Conservation (phyloP, 2,329 filamentous ascomycete genomes). For the Fusarium mundagurra region DNA sequence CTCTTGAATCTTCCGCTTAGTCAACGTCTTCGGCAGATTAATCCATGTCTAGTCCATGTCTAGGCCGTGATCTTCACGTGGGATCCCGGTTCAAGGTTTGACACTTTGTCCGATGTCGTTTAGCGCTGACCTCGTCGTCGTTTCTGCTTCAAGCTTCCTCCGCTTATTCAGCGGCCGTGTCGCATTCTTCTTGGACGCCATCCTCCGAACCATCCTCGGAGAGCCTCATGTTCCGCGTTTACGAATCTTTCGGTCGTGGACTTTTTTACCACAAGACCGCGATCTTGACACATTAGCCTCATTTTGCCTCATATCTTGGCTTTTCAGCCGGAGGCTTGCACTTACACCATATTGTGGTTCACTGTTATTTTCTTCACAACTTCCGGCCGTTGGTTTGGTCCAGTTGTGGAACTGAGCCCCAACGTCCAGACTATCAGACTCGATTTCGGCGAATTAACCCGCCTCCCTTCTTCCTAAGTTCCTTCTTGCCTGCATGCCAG, state of each 20-base stretch:
- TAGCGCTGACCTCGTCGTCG: background rate
- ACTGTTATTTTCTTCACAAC: background rate
- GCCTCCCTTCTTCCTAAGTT: background rate
- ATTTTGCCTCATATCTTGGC: background rate
- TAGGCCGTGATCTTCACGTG: background rate
- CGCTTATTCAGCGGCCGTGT: slow-evolving; percentile 32
- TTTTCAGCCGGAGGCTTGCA: background rate
- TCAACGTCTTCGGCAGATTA: fast-evolving
- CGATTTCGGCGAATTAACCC: background rate
- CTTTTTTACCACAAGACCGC: background rate
- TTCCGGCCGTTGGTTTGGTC: background rate
- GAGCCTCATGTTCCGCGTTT: slow-evolving; percentile 8
- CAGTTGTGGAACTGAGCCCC: background rate
- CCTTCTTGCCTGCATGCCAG: background rate
- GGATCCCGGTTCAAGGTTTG: background rate
- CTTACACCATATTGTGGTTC: background rate
- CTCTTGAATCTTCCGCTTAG: background rate
- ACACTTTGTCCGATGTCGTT: background rate
- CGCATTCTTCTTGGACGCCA: background rate
- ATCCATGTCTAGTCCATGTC: background rate
- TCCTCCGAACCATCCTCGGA: slow-evolving; percentile 11
- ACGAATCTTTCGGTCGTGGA: background rate
- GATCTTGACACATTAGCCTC: background rate
- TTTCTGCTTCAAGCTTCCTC: background rate
- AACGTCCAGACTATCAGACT: background rate